These are phyloP conservation scores for Cardamine chenopodiifolia DNA, from an alignment of 345 rosid species.

Conservation along the genomic window DNA sequence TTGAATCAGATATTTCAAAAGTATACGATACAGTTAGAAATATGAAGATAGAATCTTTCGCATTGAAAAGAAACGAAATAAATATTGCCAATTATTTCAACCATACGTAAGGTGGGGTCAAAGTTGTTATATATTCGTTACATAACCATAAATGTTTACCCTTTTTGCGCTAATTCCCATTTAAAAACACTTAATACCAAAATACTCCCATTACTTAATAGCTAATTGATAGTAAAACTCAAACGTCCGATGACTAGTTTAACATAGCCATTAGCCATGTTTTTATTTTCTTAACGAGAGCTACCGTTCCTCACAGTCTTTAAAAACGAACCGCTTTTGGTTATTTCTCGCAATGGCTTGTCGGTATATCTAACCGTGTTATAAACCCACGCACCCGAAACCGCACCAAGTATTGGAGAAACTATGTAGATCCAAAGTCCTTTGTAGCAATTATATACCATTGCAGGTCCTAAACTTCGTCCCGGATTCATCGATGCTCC, in stretches of 20 bases:
- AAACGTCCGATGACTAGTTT: slow-evolving; percentile 22
- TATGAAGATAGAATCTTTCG: not conserved
- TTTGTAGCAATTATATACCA: slow-evolving; percentile 54
- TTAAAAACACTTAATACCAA: not conserved
- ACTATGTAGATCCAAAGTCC: slow-evolving; percentile 75
- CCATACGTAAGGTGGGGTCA: slow-evolving; percentile 19
- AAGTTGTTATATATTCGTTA: not conserved
- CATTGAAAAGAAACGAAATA: not conserved
- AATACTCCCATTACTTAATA: slow-evolving; percentile 15
- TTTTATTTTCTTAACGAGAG: slow-evolving; percentile 18
- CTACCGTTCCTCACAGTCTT: slow-evolving; percentile 35
- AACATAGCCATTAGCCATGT: not conserved
- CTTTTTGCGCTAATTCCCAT: not conserved
- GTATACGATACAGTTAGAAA: not conserved
- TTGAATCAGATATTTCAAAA: not conserved
- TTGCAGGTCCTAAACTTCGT: slow-evolving; percentile 88
- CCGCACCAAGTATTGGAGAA: slow-evolving; percentile 70
- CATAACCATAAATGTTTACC: slow-evolving; percentile 9
- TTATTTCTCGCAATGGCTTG: slow-evolving; percentile 71
- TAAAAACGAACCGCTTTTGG: slow-evolving; percentile 61
- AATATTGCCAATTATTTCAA: not conserved
- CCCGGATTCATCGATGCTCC: slow-evolving; percentile 96
- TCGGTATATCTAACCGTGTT: slow-evolving; percentile 74
- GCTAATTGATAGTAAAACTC: slow-evolving; percentile 2
- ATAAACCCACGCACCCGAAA: slow-evolving; percentile 74